Evolutionary conservation across 2,329 filamentous ascomycete genomes (phyloP).

Genomic region (Scleromitrula shiraiana): DNA sequence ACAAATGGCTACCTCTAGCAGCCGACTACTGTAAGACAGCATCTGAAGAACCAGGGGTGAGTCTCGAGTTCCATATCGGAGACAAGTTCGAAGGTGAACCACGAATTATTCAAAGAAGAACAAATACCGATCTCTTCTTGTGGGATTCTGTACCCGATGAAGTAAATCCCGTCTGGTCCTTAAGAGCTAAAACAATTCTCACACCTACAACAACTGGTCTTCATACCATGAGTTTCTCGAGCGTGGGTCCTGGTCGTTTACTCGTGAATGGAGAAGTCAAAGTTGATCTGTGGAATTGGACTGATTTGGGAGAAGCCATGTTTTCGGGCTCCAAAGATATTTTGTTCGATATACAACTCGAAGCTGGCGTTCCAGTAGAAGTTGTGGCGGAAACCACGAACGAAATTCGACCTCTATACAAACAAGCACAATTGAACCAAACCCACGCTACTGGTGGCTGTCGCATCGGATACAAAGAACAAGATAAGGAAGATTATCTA

Average conservation of each 20-base stretch:
- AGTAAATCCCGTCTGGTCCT: slow-evolving; percentile 54
- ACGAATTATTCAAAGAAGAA: slow-evolving; percentile 48
- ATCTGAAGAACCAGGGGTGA: slow-evolving; percentile 51
- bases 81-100: slow-evolving; percentile 54
- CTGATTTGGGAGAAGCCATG: slow-evolving; percentile 61
- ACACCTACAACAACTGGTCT: slow-evolving; percentile 51
- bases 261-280: slow-evolving; percentile 51
- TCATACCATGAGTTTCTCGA: slow-evolving; percentile 61
- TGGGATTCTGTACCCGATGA: slow-evolving; percentile 61
- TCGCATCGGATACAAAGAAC: slow-evolving; percentile 62
- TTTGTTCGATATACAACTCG: slow-evolving; percentile 51
- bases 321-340: slow-evolving; percentile 61
- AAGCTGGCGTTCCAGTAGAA: slow-evolving; percentile 50
- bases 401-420: slow-evolving; percentile 53
- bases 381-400: slow-evolving; percentile 59
- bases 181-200: slow-evolving; percentile 42
- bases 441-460: slow-evolving; percentile 64
- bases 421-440: slow-evolving; percentile 45
- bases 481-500: slow-evolving; percentile 52
- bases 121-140: slow-evolving; percentile 59
- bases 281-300: slow-evolving; percentile 63
- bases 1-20: slow-evolving; percentile 58
- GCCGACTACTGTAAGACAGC: slow-evolving; percentile 49
- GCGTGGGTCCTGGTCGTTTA: slow-evolving; percentile 55
- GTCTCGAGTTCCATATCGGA: slow-evolving; percentile 56